Base-by-base conservation (phyloP, 2,329 filamentous ascomycete genomes). In the Ustilaginoidea virens region DNA sequence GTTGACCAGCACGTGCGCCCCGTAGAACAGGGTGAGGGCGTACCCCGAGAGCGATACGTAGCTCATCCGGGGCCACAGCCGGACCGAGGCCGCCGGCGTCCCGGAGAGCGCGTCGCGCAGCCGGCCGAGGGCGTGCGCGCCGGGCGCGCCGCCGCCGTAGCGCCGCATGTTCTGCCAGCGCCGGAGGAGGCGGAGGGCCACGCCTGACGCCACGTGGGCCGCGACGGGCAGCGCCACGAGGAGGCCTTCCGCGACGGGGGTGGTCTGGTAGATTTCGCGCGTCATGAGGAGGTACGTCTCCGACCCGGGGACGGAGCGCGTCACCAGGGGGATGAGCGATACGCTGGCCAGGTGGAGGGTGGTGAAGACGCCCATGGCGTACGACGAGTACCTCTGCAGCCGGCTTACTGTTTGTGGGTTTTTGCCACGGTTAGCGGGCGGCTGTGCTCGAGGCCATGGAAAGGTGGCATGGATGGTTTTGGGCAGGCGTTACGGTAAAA, bases 191-290 rank as follows among this genome's bases (percentile, higher is more conserved):
- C 90, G 78, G 25, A 94, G 59, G 0, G 71, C 73, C 5, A 94
- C 48, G 20, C 87, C 86, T 0, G 82, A 79, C 10, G 68, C 62
- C 24, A 94, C 61, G 50, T 96, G 87, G 3, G 75, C 68, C 33
- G 74, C 50, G 14, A 92, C 60, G 2, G 87, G 85, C 2, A 83
- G 52, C 24, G 66, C 73, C 35, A 96, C 70, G 36, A 96, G 64
- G 13, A 92, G 57, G 4, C 83, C 81, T 48, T 94, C 86, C 29
- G 79, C 65, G 11, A 81, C 59, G 2, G 77, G 66, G 1, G n/a
- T n/a, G n/a, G 82, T 86, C 53, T 94, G 87, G 60, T 96, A 96
- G 51, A 90, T 74, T 27, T 92, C 86, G 36, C 87, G 74, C 17
- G 85, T 86, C 51, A 93, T 80, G 38, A 96, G 76, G 27, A 96